Conservation (phyloP, 1,284 basidiomycete species). For the Irpex sp. region DNA sequence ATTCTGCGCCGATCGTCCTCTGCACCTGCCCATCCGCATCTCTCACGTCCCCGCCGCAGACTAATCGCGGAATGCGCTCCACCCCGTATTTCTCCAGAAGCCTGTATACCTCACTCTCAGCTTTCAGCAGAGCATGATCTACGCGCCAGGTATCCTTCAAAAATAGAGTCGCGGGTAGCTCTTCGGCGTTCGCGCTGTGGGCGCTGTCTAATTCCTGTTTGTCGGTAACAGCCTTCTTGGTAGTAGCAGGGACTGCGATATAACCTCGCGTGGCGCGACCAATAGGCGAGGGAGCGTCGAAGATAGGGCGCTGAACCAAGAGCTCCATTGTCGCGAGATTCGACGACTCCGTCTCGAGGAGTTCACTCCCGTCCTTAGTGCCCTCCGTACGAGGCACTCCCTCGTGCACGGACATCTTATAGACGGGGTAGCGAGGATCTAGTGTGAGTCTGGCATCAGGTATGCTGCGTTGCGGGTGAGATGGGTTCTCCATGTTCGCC, state of each 20-base stretch:
- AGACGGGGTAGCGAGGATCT: not conserved
- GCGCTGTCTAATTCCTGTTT: not conserved
- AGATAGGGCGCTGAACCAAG: slow-evolving; percentile 1
- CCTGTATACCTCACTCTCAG: not conserved
- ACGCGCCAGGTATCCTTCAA: slow-evolving; percentile 6
- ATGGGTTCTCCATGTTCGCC: not conserved
- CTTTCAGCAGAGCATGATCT: not conserved
- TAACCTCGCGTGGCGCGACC: slow-evolving; percentile 3
- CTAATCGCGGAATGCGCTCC: not conserved
- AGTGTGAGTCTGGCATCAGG: not conserved
- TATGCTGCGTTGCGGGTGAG: not conserved
- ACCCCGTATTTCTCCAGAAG: not conserved
- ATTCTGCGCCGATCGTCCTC: not conserved
- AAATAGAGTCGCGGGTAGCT: not conserved
- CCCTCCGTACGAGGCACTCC: not conserved
- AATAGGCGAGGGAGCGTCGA: not conserved
- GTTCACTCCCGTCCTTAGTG: not conserved
- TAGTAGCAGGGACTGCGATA: not conserved
- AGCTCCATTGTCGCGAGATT: not conserved
- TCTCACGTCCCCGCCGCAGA: slow-evolving; percentile 5
- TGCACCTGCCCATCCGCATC: not conserved
- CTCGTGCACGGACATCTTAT: not conserved
- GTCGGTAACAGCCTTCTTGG: not conserved
- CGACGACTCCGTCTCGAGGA: not conserved
- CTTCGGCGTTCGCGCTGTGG: not conserved